A percentile compares a stretch with the other conserved stretches of the same genome.
Evolutionary conservation across 768 basidiomycete genomes (phyloP).

Genomic region (Gymnopilus dilepis): DNA sequence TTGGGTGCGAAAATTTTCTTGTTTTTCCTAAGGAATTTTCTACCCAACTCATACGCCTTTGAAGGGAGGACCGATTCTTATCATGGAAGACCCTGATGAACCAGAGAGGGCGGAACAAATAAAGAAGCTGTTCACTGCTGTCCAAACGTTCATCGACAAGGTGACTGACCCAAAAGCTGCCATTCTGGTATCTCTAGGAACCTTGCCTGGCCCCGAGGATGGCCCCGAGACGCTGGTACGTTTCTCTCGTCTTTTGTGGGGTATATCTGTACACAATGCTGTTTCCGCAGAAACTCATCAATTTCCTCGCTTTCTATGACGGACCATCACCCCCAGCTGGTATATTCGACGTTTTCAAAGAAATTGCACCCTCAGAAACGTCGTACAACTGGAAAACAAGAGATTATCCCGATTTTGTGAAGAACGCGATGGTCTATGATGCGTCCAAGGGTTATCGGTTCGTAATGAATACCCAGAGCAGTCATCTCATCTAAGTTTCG

Average conservation of each 20-base stretch:
- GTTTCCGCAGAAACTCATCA: slow-evolving; percentile 21
- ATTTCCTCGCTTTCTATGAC: slow-evolving; percentile 55
- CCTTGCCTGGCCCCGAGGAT: slow-evolving; percentile 4
- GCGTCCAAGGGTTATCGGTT: slow-evolving; percentile 26
- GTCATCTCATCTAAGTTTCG: neutral
- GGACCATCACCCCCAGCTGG: slow-evolving; percentile 47
- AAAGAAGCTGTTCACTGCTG: neutral
- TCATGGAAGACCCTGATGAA: neutral
- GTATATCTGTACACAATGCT: neutral
- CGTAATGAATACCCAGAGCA: neutral
- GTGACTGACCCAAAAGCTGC: slow-evolving; percentile 28
- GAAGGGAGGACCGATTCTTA: slow-evolving; percentile 12
- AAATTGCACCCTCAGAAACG: slow-evolving; percentile 36
- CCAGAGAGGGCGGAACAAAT: neutral
- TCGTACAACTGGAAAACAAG: slow-evolving; percentile 38
- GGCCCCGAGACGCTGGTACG: no score
- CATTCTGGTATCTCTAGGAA: slow-evolving; percentile 11
- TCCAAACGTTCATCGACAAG: slow-evolving; percentile 12
- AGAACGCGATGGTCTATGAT: slow-evolving; percentile 32
- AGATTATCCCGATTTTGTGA: slow-evolving; percentile 39
- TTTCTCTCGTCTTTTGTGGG: no score
- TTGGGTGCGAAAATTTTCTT: slow-evolving; percentile 20
- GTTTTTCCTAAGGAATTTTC: neutral
- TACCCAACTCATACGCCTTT: neutral
- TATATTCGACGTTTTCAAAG: slow-evolving; percentile 53